Percentiles rank a stretch among this genome's conserved stretches.
Conservation (phyloP, 441 rosid genomes). For the Pelargonium cotyledonis region DNA sequence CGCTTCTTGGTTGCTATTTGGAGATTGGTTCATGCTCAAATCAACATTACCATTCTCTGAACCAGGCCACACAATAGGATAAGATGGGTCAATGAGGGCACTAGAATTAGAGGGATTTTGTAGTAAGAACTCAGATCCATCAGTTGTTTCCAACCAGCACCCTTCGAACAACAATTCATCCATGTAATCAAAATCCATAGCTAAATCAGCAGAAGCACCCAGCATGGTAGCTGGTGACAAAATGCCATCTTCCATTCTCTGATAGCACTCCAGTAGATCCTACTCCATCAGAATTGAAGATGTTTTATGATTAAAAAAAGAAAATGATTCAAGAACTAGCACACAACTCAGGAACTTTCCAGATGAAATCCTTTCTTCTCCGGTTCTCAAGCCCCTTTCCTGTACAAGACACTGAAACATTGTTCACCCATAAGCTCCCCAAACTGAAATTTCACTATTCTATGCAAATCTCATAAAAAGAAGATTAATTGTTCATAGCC, state of each 20-base stretch:
- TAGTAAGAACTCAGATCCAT: conserved; percentile 67
- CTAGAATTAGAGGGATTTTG: conserved; percentile 35
- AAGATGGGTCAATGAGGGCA: conserved; percentile 38
- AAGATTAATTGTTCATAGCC: neutral
- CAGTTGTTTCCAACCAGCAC: conserved; percentile 78
- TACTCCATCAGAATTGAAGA: conserved; percentile 10
- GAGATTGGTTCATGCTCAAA: conserved; percentile 22
- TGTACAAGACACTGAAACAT: neutral
- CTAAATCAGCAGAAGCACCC: conserved; percentile 29
- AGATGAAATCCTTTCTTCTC: neutral
- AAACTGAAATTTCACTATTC: neutral
- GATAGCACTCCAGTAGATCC: conserved; percentile 9
- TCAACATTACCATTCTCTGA: conserved; percentile 31
- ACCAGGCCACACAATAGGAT: conserved; percentile 28
- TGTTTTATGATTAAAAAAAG: neutral
- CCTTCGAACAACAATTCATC: conserved; percentile 77
- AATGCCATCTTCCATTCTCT: conserved; percentile 50
- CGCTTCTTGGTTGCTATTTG: conserved; percentile 31
- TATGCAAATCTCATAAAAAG: neutral
- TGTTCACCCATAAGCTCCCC: neutral
- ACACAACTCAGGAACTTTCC: conserved; percentile 1
- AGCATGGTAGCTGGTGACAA: conserved; percentile 34
- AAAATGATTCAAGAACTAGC: too few species aligned
- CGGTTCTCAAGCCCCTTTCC: neutral
- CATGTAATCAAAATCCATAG: conserved; percentile 63